These are phyloP conservation scores for Amphichorda felina DNA, from an alignment of 2,329 filamentous ascomycete genomes.

Conservation along the genomic window DNA sequence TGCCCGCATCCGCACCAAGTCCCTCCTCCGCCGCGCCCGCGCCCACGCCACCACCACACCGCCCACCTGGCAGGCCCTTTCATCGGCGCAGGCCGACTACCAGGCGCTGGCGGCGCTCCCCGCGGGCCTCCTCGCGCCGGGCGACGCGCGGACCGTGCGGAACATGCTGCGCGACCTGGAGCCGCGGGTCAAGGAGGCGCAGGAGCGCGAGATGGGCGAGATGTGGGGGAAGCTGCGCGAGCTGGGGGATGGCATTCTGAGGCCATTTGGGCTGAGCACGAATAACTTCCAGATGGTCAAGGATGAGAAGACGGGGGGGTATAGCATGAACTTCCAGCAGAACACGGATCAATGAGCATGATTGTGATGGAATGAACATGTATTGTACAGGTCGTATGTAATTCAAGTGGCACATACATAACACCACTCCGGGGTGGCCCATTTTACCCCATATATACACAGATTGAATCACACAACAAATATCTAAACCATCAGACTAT, in stretches of 20 bases:
- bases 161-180: slow-evolving; percentile 56
- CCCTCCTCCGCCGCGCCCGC: slow-evolving; percentile 66
- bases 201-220: slow-evolving; percentile 80
- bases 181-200: slow-evolving; percentile 58
- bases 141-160: slow-evolving; percentile 58
- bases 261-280: slow-evolving; percentile 86
- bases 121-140: slow-evolving; percentile 33
- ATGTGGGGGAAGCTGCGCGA: slow-evolving; percentile 97
- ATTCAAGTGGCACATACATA: too few species aligned
- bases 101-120: slow-evolving; percentile 46
- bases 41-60: slow-evolving; percentile 54
- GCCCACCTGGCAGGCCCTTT: slow-evolving; percentile 65
- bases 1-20: slow-evolving; percentile 67
- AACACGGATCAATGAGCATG: slow-evolving; percentile 7
- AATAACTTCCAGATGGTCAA: slow-evolving; percentile 92
- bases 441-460: too few species aligned
- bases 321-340: slow-evolving; percentile 77
- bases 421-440: too few species aligned
- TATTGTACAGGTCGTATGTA: too few species aligned
- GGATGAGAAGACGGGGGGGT: slow-evolving; percentile 80
- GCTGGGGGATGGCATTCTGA: slow-evolving; percentile 82
- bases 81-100: slow-evolving; percentile 74
- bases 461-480: too few species aligned
- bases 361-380: not conserved
- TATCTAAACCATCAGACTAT: too few species aligned